Conservation (phyloP, 192 early-diverging fungal genomes). For the Coemansia sp. region DNA sequence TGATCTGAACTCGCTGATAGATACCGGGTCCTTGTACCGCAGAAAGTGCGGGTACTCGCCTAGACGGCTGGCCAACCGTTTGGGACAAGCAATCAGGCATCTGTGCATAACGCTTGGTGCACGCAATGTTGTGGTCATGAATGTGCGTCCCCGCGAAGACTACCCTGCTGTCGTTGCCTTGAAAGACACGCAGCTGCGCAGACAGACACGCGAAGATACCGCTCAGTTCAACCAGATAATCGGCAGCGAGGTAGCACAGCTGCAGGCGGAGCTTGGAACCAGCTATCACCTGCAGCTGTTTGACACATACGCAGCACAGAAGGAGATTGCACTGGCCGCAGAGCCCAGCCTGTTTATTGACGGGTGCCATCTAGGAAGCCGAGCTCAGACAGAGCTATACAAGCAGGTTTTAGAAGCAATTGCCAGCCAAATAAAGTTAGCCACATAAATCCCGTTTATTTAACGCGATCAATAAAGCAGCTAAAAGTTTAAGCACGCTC, state of each 20-base stretch:
- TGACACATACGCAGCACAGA: conserved; percentile 40
- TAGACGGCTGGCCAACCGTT: conserved; percentile 17
- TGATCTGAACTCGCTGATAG: conserved; percentile 42
- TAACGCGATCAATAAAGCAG: neutral
- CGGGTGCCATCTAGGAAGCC: conserved; percentile 36
- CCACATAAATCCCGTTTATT: conserved; percentile 3
- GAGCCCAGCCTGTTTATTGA: conserved; percentile 31
- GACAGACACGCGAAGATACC: conserved; percentile 16
- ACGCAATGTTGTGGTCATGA: conserved; percentile 32
- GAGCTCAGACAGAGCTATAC: conserved; percentile 33
- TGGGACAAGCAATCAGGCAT: conserved; percentile 10
- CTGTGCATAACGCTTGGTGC: conserved; percentile 22
- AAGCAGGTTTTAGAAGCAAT: conserved; percentile 15
- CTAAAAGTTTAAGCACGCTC: conserved; percentile 30
- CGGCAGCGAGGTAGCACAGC: conserved; percentile 5
- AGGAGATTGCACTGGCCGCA: conserved; percentile 5
- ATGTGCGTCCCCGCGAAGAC: conserved; percentile 44
- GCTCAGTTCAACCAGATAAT: conserved; percentile 23
- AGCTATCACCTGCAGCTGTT: conserved; percentile 18
- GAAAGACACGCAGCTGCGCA: conserved; percentile 3
- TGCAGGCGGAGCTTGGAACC: conserved; percentile 23
- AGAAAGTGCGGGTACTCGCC: conserved; percentile 24
- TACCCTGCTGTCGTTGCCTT: conserved; percentile 36
- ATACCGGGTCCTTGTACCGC: conserved; percentile 12
- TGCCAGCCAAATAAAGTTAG: neutral